Conservation (phyloP, 805 yeast species). For the Candida takata region DNA sequence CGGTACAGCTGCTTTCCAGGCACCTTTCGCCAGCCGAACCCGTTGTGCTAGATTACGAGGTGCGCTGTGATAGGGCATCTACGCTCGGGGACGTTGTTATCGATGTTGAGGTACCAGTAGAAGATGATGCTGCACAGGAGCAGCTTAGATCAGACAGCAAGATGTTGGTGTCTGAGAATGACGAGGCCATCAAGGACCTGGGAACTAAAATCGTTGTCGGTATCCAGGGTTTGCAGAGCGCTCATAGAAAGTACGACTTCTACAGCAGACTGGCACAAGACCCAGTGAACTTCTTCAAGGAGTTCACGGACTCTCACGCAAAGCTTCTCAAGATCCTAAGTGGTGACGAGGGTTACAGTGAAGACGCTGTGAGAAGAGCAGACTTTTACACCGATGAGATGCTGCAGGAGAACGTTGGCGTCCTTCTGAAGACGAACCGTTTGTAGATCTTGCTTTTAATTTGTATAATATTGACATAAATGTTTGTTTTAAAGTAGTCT, state of each 20-base stretch:
- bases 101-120: conserved; percentile 61
- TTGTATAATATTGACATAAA: too few relatives aligned
- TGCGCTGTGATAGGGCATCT: conserved; percentile 69
- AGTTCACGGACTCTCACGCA: conserved; percentile 73
- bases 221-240: conserved; percentile 43
- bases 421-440: conserved; percentile 53
- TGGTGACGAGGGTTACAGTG: conserved; percentile 86
- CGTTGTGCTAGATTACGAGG: conserved; percentile 63
- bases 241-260: conserved; percentile 67
- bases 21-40: conserved; percentile 78
- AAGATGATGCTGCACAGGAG: conserved; percentile 24
- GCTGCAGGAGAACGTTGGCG: conserved; percentile 70
- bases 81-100: conserved; percentile 75
- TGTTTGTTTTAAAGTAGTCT: too few relatives aligned
- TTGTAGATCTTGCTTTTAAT: conserved; percentile 2
- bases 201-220: conserved; percentile 30
- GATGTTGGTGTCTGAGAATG: conserved; percentile 20
- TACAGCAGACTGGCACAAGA: conserved; percentile 66
- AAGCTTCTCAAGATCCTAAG: conserved; percentile 79
- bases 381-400: conserved; percentile 72
- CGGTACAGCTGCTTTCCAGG: conserved; percentile 59
- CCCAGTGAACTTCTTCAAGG: conserved; percentile 68
- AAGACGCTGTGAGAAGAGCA: conserved; percentile 81
- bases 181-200: conserved; percentile 28
- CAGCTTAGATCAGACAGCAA: conserved; percentile 27